Conservation (phyloP, 352 stramenopile species). For the Phytopythium helicoides region DNA sequence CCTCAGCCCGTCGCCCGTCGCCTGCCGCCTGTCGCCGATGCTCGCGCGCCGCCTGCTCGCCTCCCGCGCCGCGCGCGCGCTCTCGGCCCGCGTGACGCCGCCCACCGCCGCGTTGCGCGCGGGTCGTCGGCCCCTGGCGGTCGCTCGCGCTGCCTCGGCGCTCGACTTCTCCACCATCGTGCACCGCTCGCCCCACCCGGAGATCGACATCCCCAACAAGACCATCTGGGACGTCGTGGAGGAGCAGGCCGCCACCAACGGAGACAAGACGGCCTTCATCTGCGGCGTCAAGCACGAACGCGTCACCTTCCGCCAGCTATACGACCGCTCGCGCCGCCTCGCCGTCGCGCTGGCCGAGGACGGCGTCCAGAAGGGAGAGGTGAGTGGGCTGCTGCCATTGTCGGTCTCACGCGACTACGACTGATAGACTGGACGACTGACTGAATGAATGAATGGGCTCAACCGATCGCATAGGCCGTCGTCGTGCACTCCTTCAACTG, state of each 20-base stretch:
- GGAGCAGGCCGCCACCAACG: conserved; percentile 27
- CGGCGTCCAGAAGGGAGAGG: too few relatives aligned
- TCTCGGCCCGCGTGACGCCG: conserved; percentile 2
- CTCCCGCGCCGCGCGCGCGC: conserved; percentile 11
- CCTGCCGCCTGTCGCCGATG: conserved; percentile 7
- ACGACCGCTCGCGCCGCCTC: conserved; percentile 30
- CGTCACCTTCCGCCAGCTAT: conserved; percentile 45
- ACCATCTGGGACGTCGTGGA: conserved; percentile 50
- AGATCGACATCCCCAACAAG: conserved; percentile 45
- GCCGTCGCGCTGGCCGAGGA: conserved; percentile 36
- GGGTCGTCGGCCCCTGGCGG: background rate
- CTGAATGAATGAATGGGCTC: too few relatives aligned
- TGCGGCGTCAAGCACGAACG: conserved; percentile 49
- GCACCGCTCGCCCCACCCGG: conserved; percentile 48
- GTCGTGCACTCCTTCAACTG: too few relatives aligned
- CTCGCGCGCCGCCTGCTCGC: conserved; percentile 25
- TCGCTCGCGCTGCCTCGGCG: conserved; percentile 6
- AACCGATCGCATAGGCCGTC: too few relatives aligned
- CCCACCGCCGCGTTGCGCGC: background rate
- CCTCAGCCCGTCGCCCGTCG: background rate
- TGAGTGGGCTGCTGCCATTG: too few relatives aligned
- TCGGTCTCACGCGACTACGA: too few relatives aligned
- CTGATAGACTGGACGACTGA: too few relatives aligned
- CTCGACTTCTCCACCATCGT: conserved; percentile 45
- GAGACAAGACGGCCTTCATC: conserved; percentile 48